phyloP scores from a whole-genome alignment of 2,329 filamentous ascomycete genomes.

The Curvularia sp. region DNA sequence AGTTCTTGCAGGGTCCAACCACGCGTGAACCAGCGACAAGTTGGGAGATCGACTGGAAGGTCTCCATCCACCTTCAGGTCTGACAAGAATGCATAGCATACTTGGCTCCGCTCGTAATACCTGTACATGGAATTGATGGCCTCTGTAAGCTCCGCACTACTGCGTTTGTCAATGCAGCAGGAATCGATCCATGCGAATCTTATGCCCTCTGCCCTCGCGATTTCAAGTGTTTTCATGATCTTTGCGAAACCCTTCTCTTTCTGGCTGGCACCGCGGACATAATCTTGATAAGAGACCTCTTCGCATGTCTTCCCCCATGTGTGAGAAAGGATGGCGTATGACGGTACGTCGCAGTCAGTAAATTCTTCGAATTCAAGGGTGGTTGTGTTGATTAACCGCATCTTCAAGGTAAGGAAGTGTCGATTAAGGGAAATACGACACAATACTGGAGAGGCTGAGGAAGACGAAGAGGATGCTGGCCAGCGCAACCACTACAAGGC shows the following conservation, averaged over 20 bases:
- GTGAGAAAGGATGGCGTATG: background rate
- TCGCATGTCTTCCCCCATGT: background rate
- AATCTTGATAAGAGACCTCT: conserved; percentile 2
- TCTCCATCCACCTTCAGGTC: background rate
- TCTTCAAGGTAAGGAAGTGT: background rate
- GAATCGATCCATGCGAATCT: conserved; percentile 2
- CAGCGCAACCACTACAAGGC: background rate
- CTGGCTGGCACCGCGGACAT: background rate
- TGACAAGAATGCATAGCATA: conserved; percentile 19
- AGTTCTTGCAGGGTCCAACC: conserved; percentile 8
- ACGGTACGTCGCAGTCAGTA: background rate
- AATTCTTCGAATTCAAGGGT: conserved; percentile 1
- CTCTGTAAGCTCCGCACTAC: conserved; percentile 19
- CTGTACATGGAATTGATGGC: conserved; percentile 22
- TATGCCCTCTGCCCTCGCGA: background rate
- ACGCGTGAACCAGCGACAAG: conserved; percentile 6
- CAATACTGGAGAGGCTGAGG: background rate
- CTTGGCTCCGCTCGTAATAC: conserved; percentile 17
- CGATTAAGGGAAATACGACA: background rate
- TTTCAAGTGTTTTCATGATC: background rate
- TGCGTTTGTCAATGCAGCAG: conserved; percentile 21
- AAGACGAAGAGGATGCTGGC: background rate
- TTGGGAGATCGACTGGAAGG: background rate
- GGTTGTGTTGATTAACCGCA: conserved; percentile 8
- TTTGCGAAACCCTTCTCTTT: background rate